A percentile compares a stretch with the other conserved stretches of the same genome.
phyloP scores from a whole-genome alignment of 495 filamentous ascomycete genomes.

The Peziza echinospora region DNA sequence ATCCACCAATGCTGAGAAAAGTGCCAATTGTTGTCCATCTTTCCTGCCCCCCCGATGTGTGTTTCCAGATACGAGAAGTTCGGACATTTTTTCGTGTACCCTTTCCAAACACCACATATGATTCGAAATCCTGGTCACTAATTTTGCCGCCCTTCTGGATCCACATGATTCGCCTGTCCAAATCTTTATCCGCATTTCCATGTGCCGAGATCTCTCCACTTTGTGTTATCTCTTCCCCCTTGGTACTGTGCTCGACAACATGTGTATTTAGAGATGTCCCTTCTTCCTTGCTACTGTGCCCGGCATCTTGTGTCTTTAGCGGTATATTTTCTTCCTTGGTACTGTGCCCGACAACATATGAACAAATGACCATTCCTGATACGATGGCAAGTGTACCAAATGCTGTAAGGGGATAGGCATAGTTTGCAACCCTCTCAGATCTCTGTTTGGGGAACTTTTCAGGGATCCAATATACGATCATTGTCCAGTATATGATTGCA shows the following conservation, averaged over 20 bases:
- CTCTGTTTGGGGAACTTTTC: not conserved
- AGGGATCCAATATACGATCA: conserved; percentile 8
- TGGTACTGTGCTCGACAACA: no score
- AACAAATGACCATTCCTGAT: conserved; percentile 17
- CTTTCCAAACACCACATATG: conserved; percentile 10
- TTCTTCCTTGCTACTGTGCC: no score
- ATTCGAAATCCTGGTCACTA: conserved; percentile 18
- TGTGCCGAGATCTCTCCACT: no score
- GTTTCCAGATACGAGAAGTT: not conserved
- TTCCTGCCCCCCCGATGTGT: not conserved
- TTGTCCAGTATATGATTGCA: conserved; percentile 12
- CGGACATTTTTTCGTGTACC: not conserved
- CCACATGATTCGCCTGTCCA: conserved; percentile 11
- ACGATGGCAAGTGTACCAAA: conserved; percentile 15
- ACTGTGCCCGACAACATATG: conserved; percentile 18
- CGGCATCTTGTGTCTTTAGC: conserved; percentile 4
- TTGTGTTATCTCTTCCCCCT: no score
- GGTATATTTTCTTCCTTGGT: conserved; percentile 9
- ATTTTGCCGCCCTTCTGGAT: conserved; percentile 14
- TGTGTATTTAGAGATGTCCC: no score
- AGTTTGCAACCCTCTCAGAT: conserved; percentile 3
- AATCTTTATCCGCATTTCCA: no score
- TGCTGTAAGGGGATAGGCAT: conserved; percentile 15
- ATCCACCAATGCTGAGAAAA: conserved; percentile 22
- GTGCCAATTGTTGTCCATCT: conserved; percentile 2